Evolutionary conservation across 192 early-diverging fungal species (phyloP), one percentile per base, ranked within the genome.

Genomic region (Umbelopsis sp.): DNA sequence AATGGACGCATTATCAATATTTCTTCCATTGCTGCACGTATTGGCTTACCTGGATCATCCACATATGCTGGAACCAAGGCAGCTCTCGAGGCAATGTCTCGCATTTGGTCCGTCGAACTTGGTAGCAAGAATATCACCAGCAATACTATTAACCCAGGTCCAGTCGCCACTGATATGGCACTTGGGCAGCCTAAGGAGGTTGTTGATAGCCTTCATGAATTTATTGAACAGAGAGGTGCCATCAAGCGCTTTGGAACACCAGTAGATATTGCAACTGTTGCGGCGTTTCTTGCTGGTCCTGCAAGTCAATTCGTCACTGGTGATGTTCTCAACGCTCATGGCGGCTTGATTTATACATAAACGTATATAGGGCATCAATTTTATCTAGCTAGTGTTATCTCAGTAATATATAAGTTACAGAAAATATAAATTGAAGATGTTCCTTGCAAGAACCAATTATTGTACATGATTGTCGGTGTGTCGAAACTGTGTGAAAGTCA

Each of bases 141-240:
- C 22, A 94, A 93, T 80, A 81, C 83, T 3, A 84, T 96, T 71
- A 88, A 91, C 2, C 94, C 94, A 16, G 94, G 94, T 31, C 94
- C 89, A 70, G 90, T 94, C 32, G 83, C 84, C 3, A 94, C 94
- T 0, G 83, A 91, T 45, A 89, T 91, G 88, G 90, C 83, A 7
- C 53, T 73, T 0, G 74, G 73, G 11, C 56, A 20, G 14, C 25
- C 16, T 26, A 9, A 1, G 4, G 56, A 29, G 4, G 11, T 20
- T 20, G 5, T 62, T 7, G 56, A 29, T n/a, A 3, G 17, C 26
- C 0, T 17, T 62, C 1, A n/a, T n/a, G 12, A 34, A 29, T 16
- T 12, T 1, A 12, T 32, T 20, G 17, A 12, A 17, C 11, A 62
- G n/a, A 62, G 29, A 17, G 56, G 29, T 7, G 56, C 56, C 6